phyloP scores from a whole-genome alignment of 352 stramenopile genomes.

The Globisporangium iwayamae region DNA sequence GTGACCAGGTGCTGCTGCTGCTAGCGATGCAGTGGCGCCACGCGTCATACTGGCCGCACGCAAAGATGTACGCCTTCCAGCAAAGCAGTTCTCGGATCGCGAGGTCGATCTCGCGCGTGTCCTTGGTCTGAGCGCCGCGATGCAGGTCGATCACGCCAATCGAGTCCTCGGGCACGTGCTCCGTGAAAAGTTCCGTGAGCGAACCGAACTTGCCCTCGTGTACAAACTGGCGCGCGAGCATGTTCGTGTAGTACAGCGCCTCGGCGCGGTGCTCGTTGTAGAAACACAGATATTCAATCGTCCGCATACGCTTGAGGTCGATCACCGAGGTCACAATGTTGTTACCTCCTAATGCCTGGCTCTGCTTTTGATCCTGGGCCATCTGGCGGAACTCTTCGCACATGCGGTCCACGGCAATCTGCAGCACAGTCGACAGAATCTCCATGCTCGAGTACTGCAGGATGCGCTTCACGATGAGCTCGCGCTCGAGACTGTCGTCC shows the following conservation, averaged over 20 bases:
- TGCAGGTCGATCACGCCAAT: constrained; percentile 60
- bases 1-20: constrained; percentile 17
- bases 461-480: constrained; percentile 66
- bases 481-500: constrained; percentile 58
- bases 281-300: constrained; percentile 76
- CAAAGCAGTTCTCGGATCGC: constrained; percentile 60
- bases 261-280: constrained; percentile 64
- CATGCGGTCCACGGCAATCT: constrained; percentile 50
- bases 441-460: constrained; percentile 63
- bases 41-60: constrained; percentile 58
- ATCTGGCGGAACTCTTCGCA: constrained; percentile 30
- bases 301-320: constrained; percentile 59
- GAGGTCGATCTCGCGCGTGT: constrained; percentile 48
- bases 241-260: constrained; percentile 50
- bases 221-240: constrained; percentile 68
- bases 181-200: constrained; percentile 55
- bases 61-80: constrained; percentile 71
- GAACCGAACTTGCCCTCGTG: constrained; percentile 63
- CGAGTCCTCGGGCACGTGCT: constrained; percentile 65
- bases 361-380: constrained; percentile 25
- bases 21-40: constrained; percentile 60
- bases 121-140: constrained; percentile 33
- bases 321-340: constrained; percentile 33
- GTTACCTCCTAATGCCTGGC: constrained; percentile 2
- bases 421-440: constrained; percentile 55